Evolutionary conservation across 306 rosid species (phyloP).

Genomic region (Boehmeria nivea): DNA sequence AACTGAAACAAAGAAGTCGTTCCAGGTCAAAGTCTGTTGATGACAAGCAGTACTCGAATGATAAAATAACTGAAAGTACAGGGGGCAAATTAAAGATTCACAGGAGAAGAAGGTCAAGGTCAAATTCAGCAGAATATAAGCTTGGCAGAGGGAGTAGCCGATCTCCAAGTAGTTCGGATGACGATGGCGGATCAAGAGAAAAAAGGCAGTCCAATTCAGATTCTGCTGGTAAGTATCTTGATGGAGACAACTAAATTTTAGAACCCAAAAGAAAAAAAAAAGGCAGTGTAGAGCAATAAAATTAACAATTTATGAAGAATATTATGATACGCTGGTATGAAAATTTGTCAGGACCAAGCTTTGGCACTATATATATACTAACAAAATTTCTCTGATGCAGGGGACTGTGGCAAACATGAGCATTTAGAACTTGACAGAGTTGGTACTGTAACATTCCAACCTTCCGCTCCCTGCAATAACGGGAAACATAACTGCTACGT

Average conservation of each 20-base stretch:
- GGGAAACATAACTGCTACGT: conserved; percentile 12
- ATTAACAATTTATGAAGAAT: no score
- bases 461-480: conserved; percentile 7
- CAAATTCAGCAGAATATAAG: conserved; percentile 40
- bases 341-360: no score
- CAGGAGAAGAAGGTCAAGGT: conserved; percentile 42
- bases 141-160: conserved; percentile 35
- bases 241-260: conserved; percentile 24
- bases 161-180: conserved; percentile 39
- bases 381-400: conserved; percentile 32
- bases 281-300: no score
- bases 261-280: no score
- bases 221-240: conserved; percentile 38
- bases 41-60: no score
- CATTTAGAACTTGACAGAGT: conserved; percentile 20
- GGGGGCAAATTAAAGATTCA: conserved; percentile 43
- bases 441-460: conserved; percentile 30
- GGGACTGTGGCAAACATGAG: conserved; percentile 29
- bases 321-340: no score
- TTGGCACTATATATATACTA: no score
- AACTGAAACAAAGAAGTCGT: conserved; percentile 33
- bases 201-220: conserved; percentile 35
- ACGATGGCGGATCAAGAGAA: conserved; percentile 34
- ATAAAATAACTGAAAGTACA: conserved; percentile 39
- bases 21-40: conserved; percentile 56